phyloP scores from a whole-genome alignment of 768 basidiomycete species.

The Leccinum uliginosum region DNA sequence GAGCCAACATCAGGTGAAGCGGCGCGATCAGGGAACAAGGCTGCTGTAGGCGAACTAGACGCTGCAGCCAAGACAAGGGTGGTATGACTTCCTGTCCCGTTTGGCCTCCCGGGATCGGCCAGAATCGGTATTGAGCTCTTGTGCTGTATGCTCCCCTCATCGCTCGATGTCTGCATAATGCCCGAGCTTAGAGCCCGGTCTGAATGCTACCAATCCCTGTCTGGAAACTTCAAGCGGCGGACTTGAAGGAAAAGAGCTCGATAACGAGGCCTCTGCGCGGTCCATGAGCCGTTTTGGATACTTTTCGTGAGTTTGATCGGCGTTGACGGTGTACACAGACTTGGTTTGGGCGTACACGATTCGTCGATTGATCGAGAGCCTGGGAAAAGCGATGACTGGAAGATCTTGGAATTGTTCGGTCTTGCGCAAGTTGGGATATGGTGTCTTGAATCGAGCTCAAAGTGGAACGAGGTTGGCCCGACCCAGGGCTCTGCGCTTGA shows the following conservation, averaged over 20 bases:
- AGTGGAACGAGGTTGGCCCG: constrained; percentile 53
- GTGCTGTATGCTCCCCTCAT: constrained; percentile 26
- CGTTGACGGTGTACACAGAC: constrained; percentile 43
- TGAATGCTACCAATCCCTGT: constrained; percentile 33
- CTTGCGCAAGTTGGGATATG: constrained; percentile 51
- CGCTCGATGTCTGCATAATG: constrained; percentile 67
- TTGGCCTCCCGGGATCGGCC: constrained; percentile 47
- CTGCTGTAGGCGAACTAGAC: constrained; percentile 40
- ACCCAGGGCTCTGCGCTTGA: constrained; percentile 24
- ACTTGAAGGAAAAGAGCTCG: constrained; percentile 50
- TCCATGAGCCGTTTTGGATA: constrained; percentile 40
- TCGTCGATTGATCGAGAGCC: constrained; percentile 23
- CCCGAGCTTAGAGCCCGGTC: constrained; percentile 78
- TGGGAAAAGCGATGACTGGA: constrained; percentile 39
- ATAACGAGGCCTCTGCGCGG: constrained; percentile 55
- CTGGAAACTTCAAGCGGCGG: constrained; percentile 39
- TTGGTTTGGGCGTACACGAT: constrained; percentile 43
- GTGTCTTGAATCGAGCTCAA: constrained; percentile 40
- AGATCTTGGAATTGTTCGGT: constrained; percentile 56
- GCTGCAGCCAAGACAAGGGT: constrained; percentile 52
- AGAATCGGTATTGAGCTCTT: constrained; percentile 50
- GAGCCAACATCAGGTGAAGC: constrained; percentile 48
- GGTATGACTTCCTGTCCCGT: constrained; percentile 58
- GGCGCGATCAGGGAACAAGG: constrained; percentile 33
- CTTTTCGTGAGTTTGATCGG: constrained; percentile 25